These are phyloP conservation scores for Pseudocercospora eumusae DNA, from an alignment of 2,329 filamentous ascomycete genomes.

Conservation along the genomic window DNA sequence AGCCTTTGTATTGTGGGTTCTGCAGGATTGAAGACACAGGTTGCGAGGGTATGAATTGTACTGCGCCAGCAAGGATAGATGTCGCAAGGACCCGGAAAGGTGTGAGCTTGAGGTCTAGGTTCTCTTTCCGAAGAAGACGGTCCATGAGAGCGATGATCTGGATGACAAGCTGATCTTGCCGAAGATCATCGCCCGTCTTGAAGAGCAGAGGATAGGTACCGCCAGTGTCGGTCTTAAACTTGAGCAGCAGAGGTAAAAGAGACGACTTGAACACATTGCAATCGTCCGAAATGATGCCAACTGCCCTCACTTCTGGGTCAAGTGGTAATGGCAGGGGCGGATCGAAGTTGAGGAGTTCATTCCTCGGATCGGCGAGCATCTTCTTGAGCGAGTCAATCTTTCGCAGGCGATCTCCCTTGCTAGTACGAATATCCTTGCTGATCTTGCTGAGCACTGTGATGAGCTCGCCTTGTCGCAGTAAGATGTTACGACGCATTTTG, in stretches of 20 bases:
- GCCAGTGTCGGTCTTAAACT: slow-evolving; percentile 78
- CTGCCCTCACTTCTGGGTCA: slow-evolving; percentile 78
- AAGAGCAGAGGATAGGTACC: slow-evolving; percentile 89
- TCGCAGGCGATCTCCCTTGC: slow-evolving; percentile 72
- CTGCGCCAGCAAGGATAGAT: slow-evolving; percentile 81
- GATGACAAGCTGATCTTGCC: slow-evolving; percentile 95
- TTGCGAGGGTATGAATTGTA: slow-evolving; percentile 86
- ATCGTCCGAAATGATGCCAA: slow-evolving; percentile 78
- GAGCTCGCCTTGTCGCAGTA: slow-evolving; percentile 86
- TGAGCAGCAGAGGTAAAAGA: slow-evolving; percentile 84
- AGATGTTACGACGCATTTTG: slow-evolving; percentile 69
- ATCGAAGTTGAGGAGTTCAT: slow-evolving; percentile 80
- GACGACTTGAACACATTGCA: slow-evolving; percentile 95
- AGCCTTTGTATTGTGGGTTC: slow-evolving; percentile 73
- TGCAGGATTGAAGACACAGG: slow-evolving; percentile 71
- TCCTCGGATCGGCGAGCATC: slow-evolving; percentile 82
- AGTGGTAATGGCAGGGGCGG: slow-evolving; percentile 84
- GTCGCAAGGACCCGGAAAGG: slow-evolving; percentile 97
- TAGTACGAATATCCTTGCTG: slow-evolving; percentile 81
- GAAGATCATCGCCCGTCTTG: slow-evolving; percentile 86
- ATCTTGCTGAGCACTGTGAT: slow-evolving; percentile 85
- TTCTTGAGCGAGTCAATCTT: slow-evolving; percentile 85
- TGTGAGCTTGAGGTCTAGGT: slow-evolving; percentile 89
- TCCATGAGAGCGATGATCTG: slow-evolving; percentile 99
- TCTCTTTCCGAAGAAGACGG: slow-evolving; percentile 89